Conservation (phyloP, 345 rosid species). For the Gossypium rotundifolium region DNA sequence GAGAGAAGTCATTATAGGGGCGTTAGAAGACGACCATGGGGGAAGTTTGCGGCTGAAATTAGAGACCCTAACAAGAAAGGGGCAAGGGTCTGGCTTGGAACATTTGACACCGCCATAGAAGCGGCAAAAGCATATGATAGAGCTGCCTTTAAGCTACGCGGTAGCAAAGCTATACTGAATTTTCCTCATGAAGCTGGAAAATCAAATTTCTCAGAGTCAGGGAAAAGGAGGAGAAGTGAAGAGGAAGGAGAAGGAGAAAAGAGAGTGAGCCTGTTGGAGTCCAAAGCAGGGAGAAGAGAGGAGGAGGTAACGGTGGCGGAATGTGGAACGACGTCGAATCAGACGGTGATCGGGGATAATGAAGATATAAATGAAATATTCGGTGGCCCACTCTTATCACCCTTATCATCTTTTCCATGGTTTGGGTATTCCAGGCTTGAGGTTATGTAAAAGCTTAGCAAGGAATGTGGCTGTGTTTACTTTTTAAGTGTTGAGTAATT, state of each 20-base stretch:
- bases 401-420: slow-evolving; percentile 55
- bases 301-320: slow-evolving; percentile 8
- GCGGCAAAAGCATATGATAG: slow-evolving; percentile 87
- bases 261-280: background rate
- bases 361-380: slow-evolving; percentile 55
- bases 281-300: slow-evolving; percentile 24
- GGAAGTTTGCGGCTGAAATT: slow-evolving; percentile 82
- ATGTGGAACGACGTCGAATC: slow-evolving; percentile 72
- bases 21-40: slow-evolving; percentile 84
- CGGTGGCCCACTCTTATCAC: slow-evolving; percentile 73
- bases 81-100: slow-evolving; percentile 83
- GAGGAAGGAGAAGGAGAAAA: slow-evolving; percentile 15
- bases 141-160: slow-evolving; percentile 79
- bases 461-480: background rate
- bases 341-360: slow-evolving; percentile 74
- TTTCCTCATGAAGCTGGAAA: slow-evolving; percentile 74
- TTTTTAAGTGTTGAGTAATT: background rate
- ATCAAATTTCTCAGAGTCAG: slow-evolving; percentile 9
- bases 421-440: slow-evolving; percentile 35
- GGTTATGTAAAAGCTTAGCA: slow-evolving; percentile 22
- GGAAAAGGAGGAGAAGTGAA: slow-evolving; percentile 41
- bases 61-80: slow-evolving; percentile 89
- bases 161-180: slow-evolving; percentile 87
- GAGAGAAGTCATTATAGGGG: slow-evolving; percentile 72
- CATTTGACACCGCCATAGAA: slow-evolving; percentile 71